Conservation (phyloP, 2,329 filamentous ascomycete genomes). For the Monosporascus sp. region DNA sequence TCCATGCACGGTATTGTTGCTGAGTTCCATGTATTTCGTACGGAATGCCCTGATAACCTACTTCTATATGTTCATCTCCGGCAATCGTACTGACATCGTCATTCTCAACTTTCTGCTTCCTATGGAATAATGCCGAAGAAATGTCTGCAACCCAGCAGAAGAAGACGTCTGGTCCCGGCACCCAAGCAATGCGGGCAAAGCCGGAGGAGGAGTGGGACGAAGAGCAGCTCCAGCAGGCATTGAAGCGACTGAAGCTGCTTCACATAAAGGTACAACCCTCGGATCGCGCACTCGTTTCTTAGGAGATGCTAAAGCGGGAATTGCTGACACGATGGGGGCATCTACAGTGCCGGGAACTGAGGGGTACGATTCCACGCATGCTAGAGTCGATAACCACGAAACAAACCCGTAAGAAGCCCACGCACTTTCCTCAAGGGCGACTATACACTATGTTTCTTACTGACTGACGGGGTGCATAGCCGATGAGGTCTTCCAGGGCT, state of each 20-base stretch:
- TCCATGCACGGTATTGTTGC: too few species aligned
- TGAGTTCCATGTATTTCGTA: too few species aligned
- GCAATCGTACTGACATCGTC: too few species aligned
- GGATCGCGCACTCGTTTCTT: too few species aligned
- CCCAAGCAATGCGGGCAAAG: constrained; percentile 11
- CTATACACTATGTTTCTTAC: background rate
- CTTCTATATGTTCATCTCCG: too few species aligned
- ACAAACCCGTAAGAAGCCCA: constrained; percentile 41
- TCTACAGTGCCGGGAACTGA: constrained; percentile 38
- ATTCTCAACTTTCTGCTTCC: too few species aligned
- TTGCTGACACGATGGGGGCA: background rate
- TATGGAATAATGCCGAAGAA: too few species aligned
- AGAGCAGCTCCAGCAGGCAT: constrained; percentile 41
- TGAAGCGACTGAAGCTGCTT: constrained; percentile 47
- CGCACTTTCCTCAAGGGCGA: background rate
- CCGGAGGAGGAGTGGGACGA: constrained; percentile 38
- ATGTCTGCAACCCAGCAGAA: constrained; percentile 1
- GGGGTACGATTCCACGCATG: constrained; percentile 45
- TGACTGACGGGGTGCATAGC: constrained; percentile 33
- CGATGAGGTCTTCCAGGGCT: constrained; percentile 40
- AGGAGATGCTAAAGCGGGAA: background rate
- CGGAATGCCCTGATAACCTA: too few species aligned
- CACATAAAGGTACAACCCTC: constrained; percentile 42
- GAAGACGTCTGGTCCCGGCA: constrained; percentile 5
- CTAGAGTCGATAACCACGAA: constrained; percentile 46